Base-by-base conservation (phyloP, 2,329 filamentous ascomycete genomes). In the Calonectria fujianensis region DNA sequence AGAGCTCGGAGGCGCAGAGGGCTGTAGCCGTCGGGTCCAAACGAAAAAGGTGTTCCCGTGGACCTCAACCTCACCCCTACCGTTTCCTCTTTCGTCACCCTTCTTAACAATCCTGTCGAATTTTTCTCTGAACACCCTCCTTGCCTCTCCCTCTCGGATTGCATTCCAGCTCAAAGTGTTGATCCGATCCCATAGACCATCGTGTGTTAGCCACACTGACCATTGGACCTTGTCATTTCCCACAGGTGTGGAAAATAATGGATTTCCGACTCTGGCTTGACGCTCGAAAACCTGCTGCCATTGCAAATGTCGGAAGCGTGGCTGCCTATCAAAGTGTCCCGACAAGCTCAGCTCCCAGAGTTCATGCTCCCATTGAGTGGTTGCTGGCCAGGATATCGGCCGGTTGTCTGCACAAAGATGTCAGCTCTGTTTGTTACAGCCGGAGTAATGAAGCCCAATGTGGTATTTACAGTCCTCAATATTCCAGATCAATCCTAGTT, bases 401-500 rank as follows among this genome's bases (percentile, higher is more conserved):
- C 92, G 90, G 82, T 95, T 95, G 82, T 94, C 92, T 93, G 31
- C 18, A 8, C 35, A 73, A 39, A 75, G 68, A 9, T 45, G 66
- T 48, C 20, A 66, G 57, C n/a, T 5, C 3, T 20, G 3, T 32
- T 11, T 75, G 37, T 20, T 10, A 16, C 52, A 24, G n/a, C 13
- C 10, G 18, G 29, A 59, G 51, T 11, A 29, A 29, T 37, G 39
- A 50, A 66, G 27, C 11, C 31, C 57, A 18, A 16, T 41, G 24
- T 41, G 24, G 27, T 37, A 18, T 89, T 80, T 84, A 93, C 93
- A 94, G 77, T 94, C 92, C 82, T 95, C 93, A 74, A 93, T 87
- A 79, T 95, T 95, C 94, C 94, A 95, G 69, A 95, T 92, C 82
- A 94, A 83, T 18, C 91, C 93, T 35, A 95, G 86, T 35, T 87